phyloP scores from a whole-genome alignment of 208 protist genomes.

The Leishmania arabica region DNA sequence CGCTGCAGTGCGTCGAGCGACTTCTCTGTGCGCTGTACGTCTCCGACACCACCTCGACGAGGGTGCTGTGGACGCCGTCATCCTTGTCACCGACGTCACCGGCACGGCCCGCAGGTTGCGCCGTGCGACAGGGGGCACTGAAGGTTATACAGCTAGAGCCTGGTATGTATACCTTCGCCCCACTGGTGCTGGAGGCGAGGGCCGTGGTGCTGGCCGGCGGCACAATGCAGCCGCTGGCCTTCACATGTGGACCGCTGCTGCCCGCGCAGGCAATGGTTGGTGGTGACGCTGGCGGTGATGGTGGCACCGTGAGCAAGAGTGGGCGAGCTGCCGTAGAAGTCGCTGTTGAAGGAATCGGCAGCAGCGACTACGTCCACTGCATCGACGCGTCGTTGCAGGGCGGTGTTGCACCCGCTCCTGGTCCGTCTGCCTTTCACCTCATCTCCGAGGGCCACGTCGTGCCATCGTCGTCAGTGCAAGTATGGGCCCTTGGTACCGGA shows the following conservation, averaged over 20 bases:
- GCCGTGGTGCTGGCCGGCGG: constrained; percentile 89
- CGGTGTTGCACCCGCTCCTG: not conserved
- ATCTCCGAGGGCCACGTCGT: constrained; percentile 88
- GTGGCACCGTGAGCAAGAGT: not conserved
- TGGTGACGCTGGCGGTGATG: not conserved
- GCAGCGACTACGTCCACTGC: not conserved
- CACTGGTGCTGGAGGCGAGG: constrained; percentile 52
- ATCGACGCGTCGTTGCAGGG: not conserved
- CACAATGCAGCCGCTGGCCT: constrained; percentile 92
- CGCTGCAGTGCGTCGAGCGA: constrained; percentile 35
- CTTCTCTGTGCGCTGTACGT: constrained; percentile 31
- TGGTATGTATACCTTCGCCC: constrained; percentile 58
- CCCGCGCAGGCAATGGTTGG: not conserved
- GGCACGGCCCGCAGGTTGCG: not conserved
- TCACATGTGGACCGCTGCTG: constrained; percentile 81
- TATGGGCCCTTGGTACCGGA: constrained; percentile 60
- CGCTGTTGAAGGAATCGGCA: not conserved
- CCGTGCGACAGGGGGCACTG: constrained; percentile 3
- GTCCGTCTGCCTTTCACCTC: constrained; percentile 30
- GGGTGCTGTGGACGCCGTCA: constrained; percentile 24
- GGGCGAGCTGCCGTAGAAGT: not conserved
- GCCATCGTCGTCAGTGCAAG: constrained; percentile 68
- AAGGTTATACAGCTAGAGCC: constrained; percentile 76
- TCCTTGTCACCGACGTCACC: not conserved
- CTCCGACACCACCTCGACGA: constrained; percentile 31